phyloP scores from a whole-genome alignment of 805 yeast species.

The Hagleromyces aurorensis region DNA sequence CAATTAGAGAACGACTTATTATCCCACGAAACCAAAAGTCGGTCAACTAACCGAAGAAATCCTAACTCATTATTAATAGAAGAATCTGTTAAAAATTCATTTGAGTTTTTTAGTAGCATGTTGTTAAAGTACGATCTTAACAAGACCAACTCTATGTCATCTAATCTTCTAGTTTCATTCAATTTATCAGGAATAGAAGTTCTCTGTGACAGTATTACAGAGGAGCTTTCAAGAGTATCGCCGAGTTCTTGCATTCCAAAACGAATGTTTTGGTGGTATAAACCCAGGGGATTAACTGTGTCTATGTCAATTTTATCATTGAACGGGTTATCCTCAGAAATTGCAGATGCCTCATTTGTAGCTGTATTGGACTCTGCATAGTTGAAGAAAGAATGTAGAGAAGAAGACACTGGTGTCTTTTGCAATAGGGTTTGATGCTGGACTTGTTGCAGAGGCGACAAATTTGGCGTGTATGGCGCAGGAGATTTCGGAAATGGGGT shows the following conservation, averaged over 20 bases:
- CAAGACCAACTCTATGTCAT: conserved; percentile 13
- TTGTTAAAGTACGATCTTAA: conserved; percentile 23
- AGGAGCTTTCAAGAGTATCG: conserved; percentile 1
- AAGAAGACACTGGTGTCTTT: conserved; percentile 3
- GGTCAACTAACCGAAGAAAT: conserved; percentile 31
- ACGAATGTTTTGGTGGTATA: conserved; percentile 2
- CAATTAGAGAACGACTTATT: conserved; percentile 21
- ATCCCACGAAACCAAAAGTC: conserved; percentile 26
- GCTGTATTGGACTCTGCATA: too few species aligned
- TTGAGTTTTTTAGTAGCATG: conserved; percentile 14
- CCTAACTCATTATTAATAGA: conserved; percentile 31
- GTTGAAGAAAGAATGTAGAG: too few species aligned
- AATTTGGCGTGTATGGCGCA: conserved; percentile 1
- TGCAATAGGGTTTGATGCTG: conserved; percentile 5
- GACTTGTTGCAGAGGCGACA: conserved; percentile 4
- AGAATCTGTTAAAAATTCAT: conserved; percentile 16
- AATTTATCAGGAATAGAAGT: too few species aligned
- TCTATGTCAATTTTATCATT: too few species aligned
- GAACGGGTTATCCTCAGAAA: too few species aligned
- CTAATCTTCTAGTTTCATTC: too few species aligned
- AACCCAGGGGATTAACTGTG: background rate
- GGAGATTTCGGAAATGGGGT: background rate
- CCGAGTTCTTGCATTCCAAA: conserved; percentile 1
- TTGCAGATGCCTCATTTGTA: too few species aligned
- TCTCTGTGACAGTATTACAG: too few species aligned